Percentiles rank a stretch among this genome's conserved stretches.
Conservation (phyloP, 2,329 filamentous ascomycete species). For the Septoria linicola region DNA sequence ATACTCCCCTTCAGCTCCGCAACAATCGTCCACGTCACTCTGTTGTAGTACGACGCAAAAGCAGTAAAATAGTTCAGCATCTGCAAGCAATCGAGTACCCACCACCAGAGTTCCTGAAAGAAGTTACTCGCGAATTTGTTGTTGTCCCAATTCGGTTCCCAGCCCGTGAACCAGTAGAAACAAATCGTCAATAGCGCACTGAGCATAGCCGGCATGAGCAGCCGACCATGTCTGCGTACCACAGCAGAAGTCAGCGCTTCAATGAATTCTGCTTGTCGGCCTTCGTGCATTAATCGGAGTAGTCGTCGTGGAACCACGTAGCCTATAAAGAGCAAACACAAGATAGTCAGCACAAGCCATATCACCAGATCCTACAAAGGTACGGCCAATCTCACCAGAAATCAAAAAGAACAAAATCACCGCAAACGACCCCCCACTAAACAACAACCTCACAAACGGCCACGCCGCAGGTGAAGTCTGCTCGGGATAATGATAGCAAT, state of each 20-base stretch:
- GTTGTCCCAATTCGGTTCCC: constrained; percentile 22
- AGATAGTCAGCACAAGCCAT: too few species aligned
- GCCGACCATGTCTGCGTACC: constrained; percentile 51
- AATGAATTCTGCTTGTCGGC: constrained; percentile 39
- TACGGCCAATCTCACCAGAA: constrained; percentile 34
- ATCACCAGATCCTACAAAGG: too few species aligned
- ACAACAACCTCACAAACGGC: constrained; percentile 41
- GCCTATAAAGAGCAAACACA: too few species aligned
- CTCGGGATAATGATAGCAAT: constrained; percentile 53
- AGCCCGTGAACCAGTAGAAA: constrained; percentile 51
- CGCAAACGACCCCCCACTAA: constrained; percentile 60
- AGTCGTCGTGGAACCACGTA: constrained; percentile 49
- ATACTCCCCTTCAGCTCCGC: constrained; percentile 65
- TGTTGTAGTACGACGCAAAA: constrained; percentile 23
- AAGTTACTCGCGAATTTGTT: constrained; percentile 40
- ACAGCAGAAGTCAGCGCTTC: constrained; percentile 49
- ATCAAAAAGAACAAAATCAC: constrained; percentile 53
- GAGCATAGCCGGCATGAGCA: constrained; percentile 53
- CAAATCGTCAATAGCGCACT: constrained; percentile 55
- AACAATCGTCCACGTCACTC: constrained; percentile 57
- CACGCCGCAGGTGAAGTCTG: constrained; percentile 52
- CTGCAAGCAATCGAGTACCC: constrained; percentile 58
- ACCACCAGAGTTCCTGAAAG: constrained; percentile 50
- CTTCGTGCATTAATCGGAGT: constrained; percentile 30
- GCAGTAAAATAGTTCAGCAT: constrained; percentile 19